These are phyloP conservation scores for Coemansia erecta DNA, from an alignment of 192 early-diverging fungal genomes.

Conservation along the genomic window DNA sequence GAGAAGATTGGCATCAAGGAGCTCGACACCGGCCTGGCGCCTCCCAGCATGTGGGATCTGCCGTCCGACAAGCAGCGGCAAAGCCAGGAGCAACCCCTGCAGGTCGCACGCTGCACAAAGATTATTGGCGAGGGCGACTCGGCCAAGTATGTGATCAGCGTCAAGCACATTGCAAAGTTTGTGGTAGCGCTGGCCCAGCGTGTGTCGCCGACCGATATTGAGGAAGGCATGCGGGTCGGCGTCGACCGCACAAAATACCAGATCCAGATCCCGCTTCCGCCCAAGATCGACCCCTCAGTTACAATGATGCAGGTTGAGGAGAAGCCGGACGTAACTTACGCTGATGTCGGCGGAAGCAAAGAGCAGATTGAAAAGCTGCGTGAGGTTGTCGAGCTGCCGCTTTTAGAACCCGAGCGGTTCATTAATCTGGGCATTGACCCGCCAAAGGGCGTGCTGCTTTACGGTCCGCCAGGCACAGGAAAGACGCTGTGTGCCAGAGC, in stretches of 20 bases:
- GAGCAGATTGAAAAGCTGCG: slow-evolving; percentile 99
- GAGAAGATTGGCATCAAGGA: slow-evolving; percentile 99
- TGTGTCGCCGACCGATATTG: slow-evolving; percentile 98
- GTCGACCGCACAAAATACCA: slow-evolving; percentile 99
- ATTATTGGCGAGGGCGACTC: slow-evolving; percentile 92
- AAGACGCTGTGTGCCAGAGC: slow-evolving; percentile 98
- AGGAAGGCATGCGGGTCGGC: slow-evolving; percentile 98
- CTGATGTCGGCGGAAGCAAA: slow-evolving; percentile 99
- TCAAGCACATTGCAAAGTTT: slow-evolving; percentile 99
- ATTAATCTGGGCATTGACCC: slow-evolving; percentile 99
- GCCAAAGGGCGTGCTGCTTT: slow-evolving; percentile 97
- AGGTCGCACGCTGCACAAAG: slow-evolving; percentile 98
- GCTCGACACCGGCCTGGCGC: slow-evolving; percentile 95
- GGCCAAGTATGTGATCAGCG: slow-evolving; percentile 97
- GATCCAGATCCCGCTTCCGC: slow-evolving; percentile 98
- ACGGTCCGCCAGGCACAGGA: slow-evolving; percentile 95
- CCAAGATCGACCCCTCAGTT: slow-evolving; percentile 96
- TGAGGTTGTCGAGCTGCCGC: slow-evolving; percentile 97
- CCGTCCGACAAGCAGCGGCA: slow-evolving; percentile 98
- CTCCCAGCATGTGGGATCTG: slow-evolving; percentile 98
- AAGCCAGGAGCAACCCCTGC: slow-evolving; percentile 83
- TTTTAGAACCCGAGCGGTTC: slow-evolving; percentile 94
- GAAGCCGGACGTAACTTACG: slow-evolving; percentile 99
- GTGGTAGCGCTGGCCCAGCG: slow-evolving; percentile 95
- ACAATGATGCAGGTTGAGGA: slow-evolving; percentile 99